Evolutionary conservation across 352 stramenopile species (phyloP).

Genomic region (Phytophthora pseudosyringae): DNA sequence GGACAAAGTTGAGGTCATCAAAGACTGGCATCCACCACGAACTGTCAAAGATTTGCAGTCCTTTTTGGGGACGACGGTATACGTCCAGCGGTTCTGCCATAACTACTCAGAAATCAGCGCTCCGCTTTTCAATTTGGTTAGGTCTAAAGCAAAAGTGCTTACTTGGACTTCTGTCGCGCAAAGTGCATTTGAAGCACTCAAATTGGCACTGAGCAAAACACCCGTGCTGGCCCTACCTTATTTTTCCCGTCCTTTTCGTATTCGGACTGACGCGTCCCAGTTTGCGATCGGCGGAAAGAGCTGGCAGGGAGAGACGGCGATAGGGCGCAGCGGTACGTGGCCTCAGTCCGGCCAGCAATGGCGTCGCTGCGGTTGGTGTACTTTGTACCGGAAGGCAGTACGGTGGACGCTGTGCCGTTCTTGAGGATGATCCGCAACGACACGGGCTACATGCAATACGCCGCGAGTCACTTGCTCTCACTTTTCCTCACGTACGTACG

Average conservation of each 20-base stretch:
- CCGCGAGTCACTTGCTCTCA: constrained; percentile 78
- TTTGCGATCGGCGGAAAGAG: constrained; percentile 1
- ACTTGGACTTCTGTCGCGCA: not conserved
- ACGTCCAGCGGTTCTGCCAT: not conserved
- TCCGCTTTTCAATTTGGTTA: not conserved
- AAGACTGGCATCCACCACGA: not conserved
- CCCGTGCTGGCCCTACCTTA: constrained; percentile 1
- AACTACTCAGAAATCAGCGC: constrained; percentile 1
- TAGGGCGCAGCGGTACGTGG: too few relatives aligned
- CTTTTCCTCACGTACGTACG: constrained; percentile 86
- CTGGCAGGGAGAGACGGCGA: too few relatives aligned
- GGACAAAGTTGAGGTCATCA: not conserved
- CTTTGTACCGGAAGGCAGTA: constrained; percentile 79
- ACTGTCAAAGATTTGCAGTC: constrained; percentile 1
- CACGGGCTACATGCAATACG: constrained; percentile 87
- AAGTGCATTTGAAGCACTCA: not conserved
- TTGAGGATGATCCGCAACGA: constrained; percentile 87
- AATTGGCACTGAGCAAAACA: not conserved
- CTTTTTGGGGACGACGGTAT: not conserved
- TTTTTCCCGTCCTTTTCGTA: not conserved
- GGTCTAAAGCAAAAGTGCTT: not conserved
- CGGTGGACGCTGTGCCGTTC: constrained; percentile 80
- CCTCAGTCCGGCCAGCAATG: too few relatives aligned
- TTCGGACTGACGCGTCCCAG: not conserved
- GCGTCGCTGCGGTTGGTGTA: too few relatives aligned